A percentile compares a stretch with the other conserved stretches of the same genome.
phyloP scores from a whole-genome alignment of 352 stramenopile genomes.

The Blastocystis sp. region DNA sequence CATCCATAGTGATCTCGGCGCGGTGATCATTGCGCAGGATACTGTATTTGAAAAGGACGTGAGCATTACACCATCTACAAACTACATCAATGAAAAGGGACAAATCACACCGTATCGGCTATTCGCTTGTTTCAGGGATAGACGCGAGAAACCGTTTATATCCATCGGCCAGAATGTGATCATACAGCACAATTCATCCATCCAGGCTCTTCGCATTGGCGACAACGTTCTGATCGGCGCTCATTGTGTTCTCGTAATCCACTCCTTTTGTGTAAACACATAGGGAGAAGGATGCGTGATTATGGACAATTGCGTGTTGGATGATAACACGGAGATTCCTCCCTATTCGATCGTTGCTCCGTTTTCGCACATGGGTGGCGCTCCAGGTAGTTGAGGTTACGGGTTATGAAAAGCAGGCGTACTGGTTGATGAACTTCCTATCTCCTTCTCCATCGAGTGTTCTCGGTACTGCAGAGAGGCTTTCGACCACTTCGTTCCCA shows the following conservation, averaged over 20 bases:
- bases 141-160: conserved; percentile 29
- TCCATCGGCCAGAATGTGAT: conserved; percentile 38
- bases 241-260: neutral
- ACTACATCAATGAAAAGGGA: conserved; percentile 43
- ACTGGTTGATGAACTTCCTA: conserved; percentile 14
- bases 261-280: neutral
- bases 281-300: conserved; percentile 65
- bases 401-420: conserved; percentile 2
- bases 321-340: neutral
- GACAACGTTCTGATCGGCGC: conserved; percentile 27
- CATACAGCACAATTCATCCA: conserved; percentile 2
- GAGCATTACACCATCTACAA: conserved; percentile 31
- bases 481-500: neutral
- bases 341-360: conserved; percentile 35
- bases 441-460: conserved; percentile 17
- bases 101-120: neutral
- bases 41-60: conserved; percentile 27
- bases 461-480: neutral
- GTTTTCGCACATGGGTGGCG: conserved; percentile 21
- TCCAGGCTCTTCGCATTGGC: conserved; percentile 45
- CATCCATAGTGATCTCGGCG: conserved; percentile 18
- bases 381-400: neutral
- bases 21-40: conserved; percentile 1
- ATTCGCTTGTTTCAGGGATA: neutral
- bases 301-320: conserved; percentile 48